A percentile compares a stretch with the other conserved stretches of the same genome.
phyloP scores from a whole-genome alignment of 2,329 filamentous ascomycete genomes.

The Botrytis galanthina region DNA sequence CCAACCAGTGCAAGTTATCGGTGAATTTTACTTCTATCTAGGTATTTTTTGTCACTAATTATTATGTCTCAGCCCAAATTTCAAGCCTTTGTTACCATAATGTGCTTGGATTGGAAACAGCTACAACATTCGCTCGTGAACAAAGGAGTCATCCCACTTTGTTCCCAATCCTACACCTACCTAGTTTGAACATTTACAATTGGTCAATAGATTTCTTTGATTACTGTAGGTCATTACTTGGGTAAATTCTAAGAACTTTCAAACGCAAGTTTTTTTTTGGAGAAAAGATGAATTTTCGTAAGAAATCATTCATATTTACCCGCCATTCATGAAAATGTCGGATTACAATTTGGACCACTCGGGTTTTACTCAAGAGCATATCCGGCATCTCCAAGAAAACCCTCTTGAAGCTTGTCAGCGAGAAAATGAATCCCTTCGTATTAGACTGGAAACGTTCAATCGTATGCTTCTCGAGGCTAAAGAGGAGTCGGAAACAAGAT shows the following conservation, averaged over 20 bases:
- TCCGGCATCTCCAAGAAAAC: slow-evolving; percentile 2
- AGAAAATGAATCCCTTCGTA: slow-evolving; percentile 9
- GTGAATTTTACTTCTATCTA: background rate
- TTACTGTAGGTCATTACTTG: background rate
- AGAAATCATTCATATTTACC: background rate
- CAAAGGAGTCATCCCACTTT: slow-evolving; percentile 8
- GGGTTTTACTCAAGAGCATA: background rate
- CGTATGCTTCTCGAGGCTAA: background rate
- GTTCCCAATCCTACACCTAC: background rate
- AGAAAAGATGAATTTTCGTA: background rate
- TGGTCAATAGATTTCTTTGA: slow-evolving; percentile 3
- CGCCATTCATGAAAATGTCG: slow-evolving; percentile 1
- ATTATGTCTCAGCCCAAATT: background rate
- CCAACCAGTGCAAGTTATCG: background rate
- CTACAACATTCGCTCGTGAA: slow-evolving; percentile 4
- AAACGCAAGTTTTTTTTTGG: background rate
- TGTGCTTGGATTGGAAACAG: background rate
- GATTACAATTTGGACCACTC: slow-evolving; percentile 14
- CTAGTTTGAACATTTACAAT: background rate
- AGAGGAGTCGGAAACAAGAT: background rate
- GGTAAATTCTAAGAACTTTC: background rate
- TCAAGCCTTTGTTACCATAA: background rate
- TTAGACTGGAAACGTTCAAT: background rate
- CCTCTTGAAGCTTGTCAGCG: slow-evolving; percentile 15
- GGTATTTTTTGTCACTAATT: background rate